Evolutionary conservation across 345 rosid species (phyloP), one percentile per base, ranked within the genome.

Genomic region (Isatis tinctoria): DNA sequence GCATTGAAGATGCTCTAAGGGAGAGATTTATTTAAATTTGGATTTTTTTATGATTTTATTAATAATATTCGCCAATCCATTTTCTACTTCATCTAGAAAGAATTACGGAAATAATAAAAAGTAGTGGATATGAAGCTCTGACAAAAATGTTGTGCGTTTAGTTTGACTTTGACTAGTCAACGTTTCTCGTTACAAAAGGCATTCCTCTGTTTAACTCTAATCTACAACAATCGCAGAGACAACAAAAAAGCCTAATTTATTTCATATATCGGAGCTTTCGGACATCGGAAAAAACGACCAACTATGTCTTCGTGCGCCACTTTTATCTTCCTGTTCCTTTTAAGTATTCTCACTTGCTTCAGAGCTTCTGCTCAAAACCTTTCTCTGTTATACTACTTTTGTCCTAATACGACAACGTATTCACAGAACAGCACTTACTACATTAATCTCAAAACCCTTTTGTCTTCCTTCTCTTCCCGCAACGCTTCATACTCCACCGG

Each of bases 361-460:
- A 56, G 32, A 69, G 30, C 18, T 69, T 56, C 52, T 56, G 5
- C 44, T 43, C 44, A 30, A 17, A 14, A 41, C 9, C 58, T 6
- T 11, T 5, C 16, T 12, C 16, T 11, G n/a, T 6, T 24, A 12
- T 11, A 52, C 32, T 3, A 17, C 3, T 17, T 47, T 18, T 47
- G 52, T 18, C 52, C 52, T 17, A 47, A 47, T 47, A 47, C 52
- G 26, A 47, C 52, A 9, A 47, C 26, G 11, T 47, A 17, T 9
- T 47, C 52, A 17, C 8, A 26, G 4, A 52, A 69, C 65, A 69
- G 65, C 65, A 69, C 44, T 28, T 70, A 54, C 65, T 57, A 40
- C 14, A 8, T 14, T 2, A 69, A 58, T 58, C 74, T 69, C 45
- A 8, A 6, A 14, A 45, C 4, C 8, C 58, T 70, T 47, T 47